Base-by-base conservation (phyloP, 352 stramenopile species). In the Pythium phragmitis region DNA sequence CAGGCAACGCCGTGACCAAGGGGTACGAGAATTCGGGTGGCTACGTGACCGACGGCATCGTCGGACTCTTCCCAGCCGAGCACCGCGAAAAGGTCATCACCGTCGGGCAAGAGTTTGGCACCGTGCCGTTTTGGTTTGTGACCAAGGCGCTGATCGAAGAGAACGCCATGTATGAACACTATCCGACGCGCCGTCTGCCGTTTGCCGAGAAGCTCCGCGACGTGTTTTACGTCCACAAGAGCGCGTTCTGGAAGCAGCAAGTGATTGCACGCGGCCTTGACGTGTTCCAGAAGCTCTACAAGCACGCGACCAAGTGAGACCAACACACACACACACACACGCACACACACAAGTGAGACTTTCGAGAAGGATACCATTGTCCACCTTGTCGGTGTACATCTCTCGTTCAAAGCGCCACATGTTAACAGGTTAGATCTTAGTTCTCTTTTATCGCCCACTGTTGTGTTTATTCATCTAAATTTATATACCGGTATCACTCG, bases 191-290 rank as follows among this genome's bases (percentile, higher is more conserved):
- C 14, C 79, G 80, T 8, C 68, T 93, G 50, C 71, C 73, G 50
- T 88, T 77, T 37, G 82, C 82, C 0, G 70, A 92, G 58, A 76
- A 79, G 42, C 72, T 92, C 16, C 82, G 82, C 34, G 79, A 94
- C 47, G 76, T 85, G 49, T 94, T 93, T 74, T 94, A 94, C 66
- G 51, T 92, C n/a, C 80, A 94, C 63, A 63, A 79, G 26, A 91
- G 82, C 45, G 58, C 42, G 12, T 73, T 54, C 0, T 94, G 85
- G 85, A 92, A 91, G 63, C 60, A 63, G n/a, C 68, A 74, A 7
- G 71, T 94, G 14, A 48, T 91, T 30, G 57, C 59, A 51, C 83
- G 85, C 14, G 85, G 83, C 11, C 23, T 73, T 39, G 60, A 70
- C 7, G 73, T 88, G 13, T 87, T 84, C 21, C 69, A 85, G 45